Percentiles rank a stretch among this genome's conserved stretches.
These are phyloP conservation scores for Colletotrichum coccodes DNA, from an alignment of 2,329 filamentous ascomycete species.

Conservation along the genomic window DNA sequence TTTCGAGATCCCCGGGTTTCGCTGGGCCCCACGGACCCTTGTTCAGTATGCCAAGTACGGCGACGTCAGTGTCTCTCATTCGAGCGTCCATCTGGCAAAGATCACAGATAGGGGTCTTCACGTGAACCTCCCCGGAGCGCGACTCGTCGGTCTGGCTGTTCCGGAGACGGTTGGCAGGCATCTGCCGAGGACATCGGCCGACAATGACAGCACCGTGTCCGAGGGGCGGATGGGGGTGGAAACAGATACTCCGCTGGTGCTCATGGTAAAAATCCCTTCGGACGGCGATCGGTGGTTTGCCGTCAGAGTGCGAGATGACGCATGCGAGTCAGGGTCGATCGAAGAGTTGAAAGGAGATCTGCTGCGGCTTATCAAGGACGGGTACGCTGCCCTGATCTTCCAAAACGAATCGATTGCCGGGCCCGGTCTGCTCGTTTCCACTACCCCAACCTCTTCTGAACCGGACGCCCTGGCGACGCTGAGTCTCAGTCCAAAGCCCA, in stretches of 20 bases:
- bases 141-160: neutral
- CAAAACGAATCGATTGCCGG: constrained; percentile 1
- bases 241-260: neutral
- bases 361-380: neutral
- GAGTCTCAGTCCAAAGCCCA: neutral
- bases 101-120: neutral
- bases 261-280: neutral
- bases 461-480: neutral
- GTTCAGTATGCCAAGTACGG: constrained; percentile 10
- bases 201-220: neutral
- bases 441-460: neutral
- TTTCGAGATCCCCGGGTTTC: neutral
- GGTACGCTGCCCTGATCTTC: neutral
- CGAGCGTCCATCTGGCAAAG: neutral
- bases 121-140: neutral
- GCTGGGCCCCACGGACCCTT: constrained; percentile 12
- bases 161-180: neutral
- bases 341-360: neutral
- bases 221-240: neutral
- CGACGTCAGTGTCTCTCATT: neutral
- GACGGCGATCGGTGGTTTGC: neutral
- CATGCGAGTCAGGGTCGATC: neutral
- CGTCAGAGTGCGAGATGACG: neutral
- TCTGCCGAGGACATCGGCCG: neutral
- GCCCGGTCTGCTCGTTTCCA: constrained; percentile 1